Base-by-base conservation (phyloP, 2,329 filamentous ascomycete genomes). In the Colletotrichum godetiae region DNA sequence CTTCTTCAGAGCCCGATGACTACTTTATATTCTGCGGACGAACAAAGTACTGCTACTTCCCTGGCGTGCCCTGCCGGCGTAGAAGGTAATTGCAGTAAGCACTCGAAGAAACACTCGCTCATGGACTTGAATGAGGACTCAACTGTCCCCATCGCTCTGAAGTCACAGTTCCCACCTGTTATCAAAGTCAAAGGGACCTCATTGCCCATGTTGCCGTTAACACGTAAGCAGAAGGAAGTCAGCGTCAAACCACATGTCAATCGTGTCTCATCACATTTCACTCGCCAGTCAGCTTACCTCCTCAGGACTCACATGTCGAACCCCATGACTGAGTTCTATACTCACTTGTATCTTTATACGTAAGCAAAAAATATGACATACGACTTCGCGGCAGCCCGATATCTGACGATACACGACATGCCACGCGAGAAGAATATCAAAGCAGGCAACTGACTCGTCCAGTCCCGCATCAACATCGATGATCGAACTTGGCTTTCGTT, bases 291-390 rank as follows among this genome's bases (percentile, higher is more conserved):
- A 49, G 42, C 42, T 49, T 49, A 49, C 42, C 42, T 49, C 10
- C 19, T 22, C 42, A 49, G 7, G 7, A 49, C 42, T 49, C 19
- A 49, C 58, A 85, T 15, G 84, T 82, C 12, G 22, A 15, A 31
- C 42, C 10, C 22, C 42, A 49, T 22, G 4, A 10, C 19, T 49
- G 8, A 10, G 4, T 49, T 15, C 37, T 42, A 15, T 42, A 22
- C 42, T 49, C 19, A 22, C 19, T 8, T 49, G 42, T 8, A 7
- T 49, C 42, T 19, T 19, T 2, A 7, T 22, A 11, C 8, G 42
- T 22, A 49, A 49, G 42, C 42, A 49, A 19, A 19, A 49, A 10
- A 29, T 7, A n/a, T 27, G 10, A 29, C n/a, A 55, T 27, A 27
- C n/a, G 31, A 22, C 31, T 49, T 49, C 49, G 31, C 7, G 22